Evolutionary conservation across 345 rosid genomes (phyloP).

Genomic region (Brassica juncea): DNA sequence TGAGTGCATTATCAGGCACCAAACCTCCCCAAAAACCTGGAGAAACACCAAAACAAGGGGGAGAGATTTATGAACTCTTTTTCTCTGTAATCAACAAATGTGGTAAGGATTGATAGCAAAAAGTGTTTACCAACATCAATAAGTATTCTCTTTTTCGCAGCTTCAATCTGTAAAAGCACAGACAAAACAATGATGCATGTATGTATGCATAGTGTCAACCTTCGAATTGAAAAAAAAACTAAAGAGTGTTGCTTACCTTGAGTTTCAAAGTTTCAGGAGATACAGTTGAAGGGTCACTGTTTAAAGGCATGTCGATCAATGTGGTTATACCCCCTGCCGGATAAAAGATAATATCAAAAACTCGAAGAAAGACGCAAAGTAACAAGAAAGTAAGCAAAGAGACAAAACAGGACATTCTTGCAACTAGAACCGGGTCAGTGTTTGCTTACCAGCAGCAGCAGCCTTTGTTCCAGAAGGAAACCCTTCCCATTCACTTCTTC

Average conservation of each 20-base stretch:
- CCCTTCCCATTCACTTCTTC: constrained; percentile 97
- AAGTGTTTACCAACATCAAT: constrained; percentile 82
- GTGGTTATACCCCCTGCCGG: constrained; percentile 81
- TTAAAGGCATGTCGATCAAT: constrained; percentile 91
- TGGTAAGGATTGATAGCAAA: constrained; percentile 21
- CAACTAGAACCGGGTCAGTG: constrained; percentile 5
- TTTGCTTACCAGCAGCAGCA: constrained; percentile 80
- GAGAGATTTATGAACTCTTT: not conserved
- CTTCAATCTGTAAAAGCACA: constrained; percentile 52
- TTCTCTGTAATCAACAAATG: constrained; percentile 21
- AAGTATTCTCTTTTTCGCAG: constrained; percentile 71
- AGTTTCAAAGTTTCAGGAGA: constrained; percentile 77
- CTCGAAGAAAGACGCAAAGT: not conserved
- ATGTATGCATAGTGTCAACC: not conserved
- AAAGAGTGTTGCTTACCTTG: constrained; percentile 50
- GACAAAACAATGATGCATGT: constrained; percentile 18
- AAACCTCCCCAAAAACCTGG: constrained; percentile 99
- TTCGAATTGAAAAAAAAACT: not conserved
- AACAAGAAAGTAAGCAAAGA: not conserved
- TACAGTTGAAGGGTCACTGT: constrained; percentile 76
- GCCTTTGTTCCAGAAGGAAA: constrained; percentile 95
- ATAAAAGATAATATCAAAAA: constrained; percentile 6
- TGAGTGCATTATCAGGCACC: constrained; percentile 89
- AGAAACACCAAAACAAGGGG: not conserved
- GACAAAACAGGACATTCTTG: constrained; percentile 4